Percentiles rank a stretch among this genome's conserved stretches.
Evolutionary conservation across 2,329 filamentous ascomycete genomes (phyloP).

Genomic region (Claviceps digitariae): DNA sequence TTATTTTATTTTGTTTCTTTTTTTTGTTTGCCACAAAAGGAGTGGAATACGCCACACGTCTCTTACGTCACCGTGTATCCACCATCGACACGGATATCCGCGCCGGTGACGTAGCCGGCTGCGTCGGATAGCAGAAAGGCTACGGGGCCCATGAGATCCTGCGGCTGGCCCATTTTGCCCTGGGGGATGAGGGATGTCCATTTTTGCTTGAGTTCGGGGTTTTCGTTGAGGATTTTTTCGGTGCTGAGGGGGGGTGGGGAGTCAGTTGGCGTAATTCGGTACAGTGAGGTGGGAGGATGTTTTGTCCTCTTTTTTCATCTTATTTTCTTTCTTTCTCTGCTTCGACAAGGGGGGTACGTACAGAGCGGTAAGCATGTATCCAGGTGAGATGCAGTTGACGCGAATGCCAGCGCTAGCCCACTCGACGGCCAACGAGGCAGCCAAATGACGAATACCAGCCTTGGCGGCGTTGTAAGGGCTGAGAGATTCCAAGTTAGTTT

Average conservation of each 20-base stretch:
- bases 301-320: neutral
- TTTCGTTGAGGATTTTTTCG: conserved; percentile 86
- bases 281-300: too few relatives aligned
- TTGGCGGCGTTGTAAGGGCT: conserved; percentile 86
- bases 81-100: conserved; percentile 71
- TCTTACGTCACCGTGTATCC: conserved; percentile 70
- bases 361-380: conserved; percentile 93
- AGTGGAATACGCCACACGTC: neutral
- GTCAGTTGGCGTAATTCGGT: too few relatives aligned
- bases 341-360: conserved; percentile 32
- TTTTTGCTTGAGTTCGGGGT: conserved; percentile 75
- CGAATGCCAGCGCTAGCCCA: conserved; percentile 82
- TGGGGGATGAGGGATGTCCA: conserved; percentile 89
- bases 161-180: conserved; percentile 83
- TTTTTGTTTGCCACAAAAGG: too few relatives aligned
- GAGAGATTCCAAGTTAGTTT: neutral
- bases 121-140: conserved; percentile 76
- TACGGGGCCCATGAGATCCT: conserved; percentile 88
- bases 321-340: too few relatives aligned
- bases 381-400: conserved; percentile 89
- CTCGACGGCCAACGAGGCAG: conserved; percentile 78
- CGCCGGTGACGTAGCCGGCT: conserved; percentile 55
- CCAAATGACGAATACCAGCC: conserved; percentile 80
- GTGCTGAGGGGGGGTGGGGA: conserved; percentile 50
- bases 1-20: too few relatives aligned